phyloP scores from a whole-genome alignment of 177 flowering plant genomes.

The Vitis hybrid region DNA sequence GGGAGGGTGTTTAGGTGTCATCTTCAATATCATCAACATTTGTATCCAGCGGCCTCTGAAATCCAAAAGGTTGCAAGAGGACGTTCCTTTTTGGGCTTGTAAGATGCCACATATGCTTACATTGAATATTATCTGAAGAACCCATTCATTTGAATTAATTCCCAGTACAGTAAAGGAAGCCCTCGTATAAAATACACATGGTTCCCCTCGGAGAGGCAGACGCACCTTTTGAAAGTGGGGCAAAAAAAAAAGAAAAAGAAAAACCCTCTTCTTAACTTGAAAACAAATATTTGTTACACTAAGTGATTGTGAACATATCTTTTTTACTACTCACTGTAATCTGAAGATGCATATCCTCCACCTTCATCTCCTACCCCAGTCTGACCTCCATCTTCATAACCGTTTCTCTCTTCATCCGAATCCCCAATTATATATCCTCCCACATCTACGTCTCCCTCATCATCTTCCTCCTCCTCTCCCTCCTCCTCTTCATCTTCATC shows the following conservation, averaged over 20 bases:
- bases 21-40: too few species aligned
- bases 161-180: neutral
- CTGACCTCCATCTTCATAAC: conserved; percentile 17
- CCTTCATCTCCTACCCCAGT: conserved; percentile 33
- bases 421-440: conserved; percentile 39
- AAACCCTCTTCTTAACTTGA: neutral
- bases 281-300: too few species aligned
- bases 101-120: too few species aligned
- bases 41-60: too few species aligned
- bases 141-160: neutral
- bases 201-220: too few species aligned
- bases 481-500: conserved; percentile 21
- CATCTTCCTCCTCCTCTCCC: conserved; percentile 8
- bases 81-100: too few species aligned
- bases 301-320: too few species aligned
- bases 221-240: too few species aligned
- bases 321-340: conserved; percentile 46
- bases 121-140: neutral
- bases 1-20: too few species aligned
- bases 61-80: too few species aligned
- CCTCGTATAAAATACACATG: too few species aligned
- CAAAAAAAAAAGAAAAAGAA: neutral
- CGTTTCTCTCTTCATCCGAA: conserved; percentile 38
- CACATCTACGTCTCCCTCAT: conserved; percentile 24
- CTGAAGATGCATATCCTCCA: conserved; percentile 46